Percentiles rank a stretch among this genome's conserved stretches.
These are phyloP conservation scores for Stevia rebaudiana DNA, from an alignment of 140 eudicot species.

Conservation along the genomic window DNA sequence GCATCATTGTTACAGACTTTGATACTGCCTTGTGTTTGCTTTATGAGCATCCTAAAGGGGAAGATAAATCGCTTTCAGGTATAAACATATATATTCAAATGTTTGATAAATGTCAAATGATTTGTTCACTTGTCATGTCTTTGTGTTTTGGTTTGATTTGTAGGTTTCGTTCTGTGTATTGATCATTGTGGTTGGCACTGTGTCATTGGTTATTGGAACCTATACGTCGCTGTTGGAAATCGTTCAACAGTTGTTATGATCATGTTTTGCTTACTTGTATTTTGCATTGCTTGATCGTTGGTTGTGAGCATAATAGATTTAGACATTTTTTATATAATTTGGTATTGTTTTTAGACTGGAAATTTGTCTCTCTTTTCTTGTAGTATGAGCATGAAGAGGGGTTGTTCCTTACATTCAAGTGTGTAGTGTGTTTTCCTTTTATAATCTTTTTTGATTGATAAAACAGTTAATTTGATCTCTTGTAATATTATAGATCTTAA, in stretches of 20 bases:
- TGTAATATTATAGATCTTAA: too few relatives aligned
- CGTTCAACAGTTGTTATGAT: slow-evolving; percentile 34
- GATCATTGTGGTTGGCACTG: slow-evolving; percentile 52
- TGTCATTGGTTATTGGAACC: slow-evolving; percentile 64
- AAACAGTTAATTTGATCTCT: too few relatives aligned
- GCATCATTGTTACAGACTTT: slow-evolving; percentile 48
- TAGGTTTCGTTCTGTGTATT: slow-evolving; percentile 56
- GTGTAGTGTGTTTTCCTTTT: too few relatives aligned
- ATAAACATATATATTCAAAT: not conserved
- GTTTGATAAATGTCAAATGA: not conserved
- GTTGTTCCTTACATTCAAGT: not conserved
- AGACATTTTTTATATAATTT: slow-evolving; percentile 14
- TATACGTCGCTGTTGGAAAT: slow-evolving; percentile 65
- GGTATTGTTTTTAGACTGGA: slow-evolving; percentile 16
- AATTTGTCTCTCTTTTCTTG: slow-evolving; percentile 29
- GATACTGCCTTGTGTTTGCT: slow-evolving; percentile 90
- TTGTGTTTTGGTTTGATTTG: slow-evolving; percentile 14
- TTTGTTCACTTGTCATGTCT: not conserved
- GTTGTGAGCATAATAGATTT: slow-evolving; percentile 21
- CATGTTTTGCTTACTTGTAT: slow-evolving; percentile 6
- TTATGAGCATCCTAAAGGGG: slow-evolving; percentile 62
- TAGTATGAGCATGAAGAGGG: slow-evolving; percentile 16
- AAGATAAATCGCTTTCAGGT: slow-evolving; percentile 59
- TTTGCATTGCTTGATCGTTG: slow-evolving; percentile 8
- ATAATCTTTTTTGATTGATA: too few relatives aligned